Evolutionary conservation across 441 rosid genomes (phyloP).

Genomic region (Theobroma grandiflorum): DNA sequence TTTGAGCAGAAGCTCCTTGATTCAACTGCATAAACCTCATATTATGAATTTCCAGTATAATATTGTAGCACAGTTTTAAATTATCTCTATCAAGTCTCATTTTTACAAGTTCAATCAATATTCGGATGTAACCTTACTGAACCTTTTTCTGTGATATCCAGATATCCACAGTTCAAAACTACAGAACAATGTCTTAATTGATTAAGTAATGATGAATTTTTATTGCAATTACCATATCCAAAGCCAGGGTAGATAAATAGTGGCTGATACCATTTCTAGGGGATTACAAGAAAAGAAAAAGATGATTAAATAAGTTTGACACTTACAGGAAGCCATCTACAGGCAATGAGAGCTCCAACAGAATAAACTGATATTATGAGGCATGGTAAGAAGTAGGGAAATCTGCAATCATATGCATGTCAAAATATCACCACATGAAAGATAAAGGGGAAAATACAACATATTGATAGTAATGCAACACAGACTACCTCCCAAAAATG

Average conservation of each 20-base stretch:
- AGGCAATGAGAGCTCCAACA: conserved; percentile 55
- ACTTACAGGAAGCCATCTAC: conserved; percentile 82
- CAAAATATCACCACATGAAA: not conserved
- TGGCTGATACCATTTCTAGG: not conserved
- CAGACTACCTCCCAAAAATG: conserved; percentile 62
- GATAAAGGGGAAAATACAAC: not conserved
- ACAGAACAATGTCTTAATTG: not conserved
- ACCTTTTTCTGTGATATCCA: not conserved
- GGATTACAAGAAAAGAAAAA: not conserved
- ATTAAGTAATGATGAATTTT: not conserved
- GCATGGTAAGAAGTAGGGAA: conserved; percentile 80
- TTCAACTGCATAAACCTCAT: not conserved
- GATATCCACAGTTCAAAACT: not conserved
- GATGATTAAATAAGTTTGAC: conserved; percentile 15
- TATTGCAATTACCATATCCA: not conserved
- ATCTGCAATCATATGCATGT: conserved; percentile 49
- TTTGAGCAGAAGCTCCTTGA: not conserved
- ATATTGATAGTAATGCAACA: not conserved
- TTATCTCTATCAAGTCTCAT: not conserved
- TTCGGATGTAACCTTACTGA: not conserved
- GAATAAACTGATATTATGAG: conserved; percentile 62
- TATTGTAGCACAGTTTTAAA: not conserved
- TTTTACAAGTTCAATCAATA: not conserved
- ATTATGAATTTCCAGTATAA: not conserved
- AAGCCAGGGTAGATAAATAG: not conserved